A percentile compares a stretch with the other conserved stretches of the same genome.
These are phyloP conservation scores for Cercophora newfieldiana DNA, from an alignment of 495 filamentous ascomycete genomes.

Conservation along the genomic window DNA sequence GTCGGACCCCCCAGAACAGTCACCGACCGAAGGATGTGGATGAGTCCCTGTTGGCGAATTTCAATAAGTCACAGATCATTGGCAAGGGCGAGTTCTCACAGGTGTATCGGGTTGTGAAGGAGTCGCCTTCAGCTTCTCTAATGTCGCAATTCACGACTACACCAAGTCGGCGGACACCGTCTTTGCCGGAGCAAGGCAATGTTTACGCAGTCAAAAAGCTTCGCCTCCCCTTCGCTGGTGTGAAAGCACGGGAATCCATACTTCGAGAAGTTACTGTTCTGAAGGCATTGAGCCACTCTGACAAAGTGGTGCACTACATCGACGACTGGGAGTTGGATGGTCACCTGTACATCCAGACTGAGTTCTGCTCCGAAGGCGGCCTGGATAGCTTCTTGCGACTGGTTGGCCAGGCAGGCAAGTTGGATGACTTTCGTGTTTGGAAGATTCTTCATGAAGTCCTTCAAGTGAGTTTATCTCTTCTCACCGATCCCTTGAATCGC, in stretches of 20 bases:
- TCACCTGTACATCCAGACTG: constrained; percentile 93
- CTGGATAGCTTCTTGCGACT: constrained; percentile 77
- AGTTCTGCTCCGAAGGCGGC: constrained; percentile 91
- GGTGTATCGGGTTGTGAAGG: constrained; percentile 74
- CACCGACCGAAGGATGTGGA: constrained; percentile 68
- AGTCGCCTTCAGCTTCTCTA: constrained; percentile 28
- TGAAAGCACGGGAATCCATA: constrained; percentile 71
- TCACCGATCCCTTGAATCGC: not conserved
- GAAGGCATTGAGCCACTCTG: constrained; percentile 66
- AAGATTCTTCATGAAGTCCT: constrained; percentile 87
- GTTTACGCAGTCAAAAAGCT: constrained; percentile 95
- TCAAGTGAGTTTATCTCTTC: constrained; percentile 58
- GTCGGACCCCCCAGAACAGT: constrained; percentile 54
- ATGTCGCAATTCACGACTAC: constrained; percentile 29
- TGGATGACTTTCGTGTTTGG: constrained; percentile 98
- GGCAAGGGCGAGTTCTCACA: constrained; percentile 91
- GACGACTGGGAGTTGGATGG: constrained; percentile 80
- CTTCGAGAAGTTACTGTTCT: constrained; percentile 79
- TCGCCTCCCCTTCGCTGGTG: constrained; percentile 71
- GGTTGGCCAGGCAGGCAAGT: constrained; percentile 74
- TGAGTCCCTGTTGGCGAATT: constrained; percentile 64
- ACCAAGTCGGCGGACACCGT: constrained; percentile 41
- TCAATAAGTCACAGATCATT: constrained; percentile 71
- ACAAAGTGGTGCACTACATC: constrained; percentile 79
- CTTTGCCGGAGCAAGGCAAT: constrained; percentile 37